phyloP scores from a whole-genome alignment of 768 basidiomycete genomes.

The Boletus sp. region DNA sequence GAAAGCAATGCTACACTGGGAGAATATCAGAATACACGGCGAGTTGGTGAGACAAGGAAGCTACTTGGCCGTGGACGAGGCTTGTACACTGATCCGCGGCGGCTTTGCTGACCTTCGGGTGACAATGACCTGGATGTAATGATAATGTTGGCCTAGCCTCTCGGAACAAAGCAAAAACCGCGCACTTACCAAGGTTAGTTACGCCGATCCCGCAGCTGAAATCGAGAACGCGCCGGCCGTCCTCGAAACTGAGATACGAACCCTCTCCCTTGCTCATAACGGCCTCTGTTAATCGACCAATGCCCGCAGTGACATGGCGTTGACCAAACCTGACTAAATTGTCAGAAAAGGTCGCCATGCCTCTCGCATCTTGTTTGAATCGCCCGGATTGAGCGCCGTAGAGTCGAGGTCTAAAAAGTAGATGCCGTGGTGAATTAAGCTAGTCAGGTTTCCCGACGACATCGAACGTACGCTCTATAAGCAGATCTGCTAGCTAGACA shows the following conservation, averaged over 20 bases:
- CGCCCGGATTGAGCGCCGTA: not conserved
- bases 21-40: not conserved
- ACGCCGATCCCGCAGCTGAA: slow-evolving; percentile 90
- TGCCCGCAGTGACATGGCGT: slow-evolving; percentile 44
- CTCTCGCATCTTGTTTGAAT: slow-evolving; percentile 5
- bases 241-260: slow-evolving; percentile 66
- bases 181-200: slow-evolving; percentile 64
- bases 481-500: not conserved
- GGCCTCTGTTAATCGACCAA: slow-evolving; percentile 44
- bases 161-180: not conserved
- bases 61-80: slow-evolving; percentile 75
- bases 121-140: slow-evolving; percentile 65
- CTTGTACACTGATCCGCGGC: slow-evolving; percentile 86
- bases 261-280: slow-evolving; percentile 68
- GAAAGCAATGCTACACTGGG: slow-evolving; percentile 87
- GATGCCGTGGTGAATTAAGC: not conserved
- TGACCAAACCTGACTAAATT: slow-evolving; percentile 36
- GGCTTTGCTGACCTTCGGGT: slow-evolving; percentile 81
- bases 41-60: not conserved
- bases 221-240: slow-evolving; percentile 74
- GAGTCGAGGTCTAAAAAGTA: not conserved
- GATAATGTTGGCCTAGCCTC: not conserved
- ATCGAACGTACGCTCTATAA: slow-evolving; percentile 14
- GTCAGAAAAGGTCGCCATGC: slow-evolving; percentile 22
- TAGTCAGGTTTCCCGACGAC: not conserved